phyloP scores from a whole-genome alignment of 2,329 filamentous ascomycete genomes.

The Verticillium albo-atrum region DNA sequence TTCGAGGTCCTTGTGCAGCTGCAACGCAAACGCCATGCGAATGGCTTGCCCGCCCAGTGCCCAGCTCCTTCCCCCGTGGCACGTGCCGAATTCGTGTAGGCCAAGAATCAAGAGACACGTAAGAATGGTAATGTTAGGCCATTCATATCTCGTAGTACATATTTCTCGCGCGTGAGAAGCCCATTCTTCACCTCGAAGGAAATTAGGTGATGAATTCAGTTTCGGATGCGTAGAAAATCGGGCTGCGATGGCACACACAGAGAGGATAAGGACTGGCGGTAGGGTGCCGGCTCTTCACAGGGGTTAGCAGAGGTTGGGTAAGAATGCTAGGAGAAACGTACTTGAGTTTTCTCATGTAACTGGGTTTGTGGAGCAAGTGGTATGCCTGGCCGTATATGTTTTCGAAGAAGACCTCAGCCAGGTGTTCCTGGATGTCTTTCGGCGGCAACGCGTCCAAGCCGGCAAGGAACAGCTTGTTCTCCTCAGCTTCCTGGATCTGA shows the following conservation, averaged over 20 bases:
- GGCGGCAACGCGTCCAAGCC: constrained; percentile 78
- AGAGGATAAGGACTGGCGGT: constrained; percentile 86
- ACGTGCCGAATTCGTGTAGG: constrained; percentile 94
- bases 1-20: constrained; percentile 87
- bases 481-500: constrained; percentile 62
- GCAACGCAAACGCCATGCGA: constrained; percentile 93
- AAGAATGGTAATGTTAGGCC: constrained; percentile 92
- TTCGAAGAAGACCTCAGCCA: constrained; percentile 93
- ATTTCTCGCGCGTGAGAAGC: constrained; percentile 83
- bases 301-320: constrained; percentile 15
- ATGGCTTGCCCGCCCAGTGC: constrained; percentile 92
- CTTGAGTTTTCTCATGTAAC: constrained; percentile 85
- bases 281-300: constrained; percentile 63
- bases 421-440: constrained; percentile 85
- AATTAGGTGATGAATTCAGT: constrained; percentile 70
- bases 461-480: constrained; percentile 73
- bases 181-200: constrained; percentile 88
- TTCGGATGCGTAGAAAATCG: constrained; percentile 88
- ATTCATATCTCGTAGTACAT: constrained; percentile 81
- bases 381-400: constrained; percentile 95
- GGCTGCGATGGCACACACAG: constrained; percentile 91
- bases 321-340: constrained; percentile 30
- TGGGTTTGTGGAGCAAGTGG: constrained; percentile 91
- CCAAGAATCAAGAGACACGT: constrained; percentile 86
- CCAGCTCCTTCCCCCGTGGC: constrained; percentile 94